Percentiles rank a stretch among this genome's conserved stretches.
Conservation (phyloP, 108 stramenopile genomes). For the Skeletonema costatum region DNA sequence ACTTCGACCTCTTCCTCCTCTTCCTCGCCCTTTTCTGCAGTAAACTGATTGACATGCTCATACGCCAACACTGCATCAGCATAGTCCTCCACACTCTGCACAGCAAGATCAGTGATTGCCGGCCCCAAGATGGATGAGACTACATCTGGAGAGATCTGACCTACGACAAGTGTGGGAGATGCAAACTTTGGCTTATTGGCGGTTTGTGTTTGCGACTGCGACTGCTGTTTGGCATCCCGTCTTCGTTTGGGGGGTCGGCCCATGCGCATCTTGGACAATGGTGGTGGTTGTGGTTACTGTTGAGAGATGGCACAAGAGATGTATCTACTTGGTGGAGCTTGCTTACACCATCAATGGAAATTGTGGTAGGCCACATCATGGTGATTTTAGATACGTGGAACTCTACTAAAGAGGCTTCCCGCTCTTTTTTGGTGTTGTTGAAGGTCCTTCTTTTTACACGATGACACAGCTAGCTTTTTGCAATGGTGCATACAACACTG, state of each 20-base stretch:
- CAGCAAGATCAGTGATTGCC: slow-evolving; percentile 49
- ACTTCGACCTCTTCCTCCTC: background rate
- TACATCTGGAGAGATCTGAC: slow-evolving; percentile 72
- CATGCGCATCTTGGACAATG: slow-evolving; percentile 46
- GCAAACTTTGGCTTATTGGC: slow-evolving; percentile 37
- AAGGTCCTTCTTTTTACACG: too few species aligned
- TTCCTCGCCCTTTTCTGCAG: slow-evolving; percentile 4
- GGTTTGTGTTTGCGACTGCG: background rate
- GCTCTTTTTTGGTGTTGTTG: too few species aligned
- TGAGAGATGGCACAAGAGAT: background rate
- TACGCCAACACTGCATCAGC: slow-evolving; percentile 49
- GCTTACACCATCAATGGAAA: too few species aligned
- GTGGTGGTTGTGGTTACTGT: background rate
- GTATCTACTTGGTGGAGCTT: too few species aligned
- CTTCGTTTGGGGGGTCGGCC: slow-evolving; percentile 23
- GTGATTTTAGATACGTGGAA: too few species aligned
- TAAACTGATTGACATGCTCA: background rate
- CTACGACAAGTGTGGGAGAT: slow-evolving; percentile 58
- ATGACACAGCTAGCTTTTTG: too few species aligned
- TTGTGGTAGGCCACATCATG: too few species aligned
- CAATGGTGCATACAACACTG: too few species aligned
- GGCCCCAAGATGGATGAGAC: slow-evolving; percentile 64
- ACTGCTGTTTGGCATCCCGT: background rate
- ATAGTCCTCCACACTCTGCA: slow-evolving; percentile 54
- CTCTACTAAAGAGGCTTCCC: too few species aligned